Conservation (phyloP, 2,329 filamentous ascomycete species). For the Fusarium odoratissimum region DNA sequence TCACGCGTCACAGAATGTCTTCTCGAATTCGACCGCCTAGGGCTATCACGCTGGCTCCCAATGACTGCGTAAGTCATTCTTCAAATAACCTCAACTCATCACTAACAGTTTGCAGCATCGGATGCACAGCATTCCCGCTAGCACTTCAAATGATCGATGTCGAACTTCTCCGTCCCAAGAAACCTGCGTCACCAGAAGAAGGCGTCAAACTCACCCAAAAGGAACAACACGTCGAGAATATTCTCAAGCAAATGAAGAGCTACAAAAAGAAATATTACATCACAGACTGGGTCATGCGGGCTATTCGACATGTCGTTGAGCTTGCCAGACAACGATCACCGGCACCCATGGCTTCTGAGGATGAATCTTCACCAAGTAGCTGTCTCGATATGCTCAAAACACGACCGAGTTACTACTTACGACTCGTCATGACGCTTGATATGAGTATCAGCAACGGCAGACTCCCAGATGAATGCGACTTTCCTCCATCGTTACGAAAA, state of each 20-base stretch:
- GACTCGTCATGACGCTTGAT: conserved; percentile 40
- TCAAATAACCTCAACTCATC: rapidly evolving
- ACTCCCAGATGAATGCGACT: conserved; percentile 41
- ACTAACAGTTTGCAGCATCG: conserved; percentile 20
- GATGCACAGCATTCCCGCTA: conserved; percentile 38
- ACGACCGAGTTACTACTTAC: conserved; percentile 32
- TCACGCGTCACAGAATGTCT: conserved; percentile 39
- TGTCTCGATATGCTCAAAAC: conserved; percentile 38
- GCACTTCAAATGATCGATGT: conserved; percentile 42
- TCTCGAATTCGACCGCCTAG: conserved; percentile 30
- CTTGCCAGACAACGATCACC: conserved; percentile 28
- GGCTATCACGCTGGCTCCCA: conserved; percentile 36
- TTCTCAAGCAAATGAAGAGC: conserved; percentile 39
- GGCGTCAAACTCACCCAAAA: conserved; percentile 11
- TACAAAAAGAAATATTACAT: conserved; percentile 40
- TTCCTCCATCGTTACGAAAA: conserved; percentile 32
- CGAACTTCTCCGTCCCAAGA: conserved; percentile 33
- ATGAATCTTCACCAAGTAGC: background rate
- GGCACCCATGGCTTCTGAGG: too few relatives aligned
- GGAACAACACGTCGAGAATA: conserved; percentile 37
- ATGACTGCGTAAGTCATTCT: conserved; percentile 40
- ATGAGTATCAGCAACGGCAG: conserved; percentile 43
- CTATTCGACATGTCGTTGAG: conserved; percentile 37
- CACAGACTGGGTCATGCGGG: conserved; percentile 40
- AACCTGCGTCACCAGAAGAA: background rate